phyloP scores from a whole-genome alignment of 257 asterid genomes.

The Lantana camara region DNA sequence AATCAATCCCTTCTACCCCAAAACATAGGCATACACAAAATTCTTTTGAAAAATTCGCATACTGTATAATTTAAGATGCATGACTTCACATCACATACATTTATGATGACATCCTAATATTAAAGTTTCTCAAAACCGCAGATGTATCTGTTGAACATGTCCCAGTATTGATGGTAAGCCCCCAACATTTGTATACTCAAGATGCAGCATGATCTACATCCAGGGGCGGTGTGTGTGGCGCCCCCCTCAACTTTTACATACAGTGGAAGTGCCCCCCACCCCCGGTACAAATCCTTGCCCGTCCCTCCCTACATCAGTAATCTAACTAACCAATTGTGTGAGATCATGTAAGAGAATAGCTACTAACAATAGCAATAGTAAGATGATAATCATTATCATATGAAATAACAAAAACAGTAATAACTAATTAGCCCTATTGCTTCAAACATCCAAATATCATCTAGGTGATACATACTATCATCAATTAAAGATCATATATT shows the following conservation, averaged over 20 bases:
- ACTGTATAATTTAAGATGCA: background rate
- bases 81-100: background rate
- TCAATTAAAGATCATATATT: background rate
- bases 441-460: background rate
- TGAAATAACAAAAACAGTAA: background rate
- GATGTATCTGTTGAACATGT: background rate
- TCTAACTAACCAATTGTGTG: constrained; percentile 1
- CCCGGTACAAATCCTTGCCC: no score
- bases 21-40: background rate
- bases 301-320: no score
- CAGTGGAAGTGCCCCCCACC: no score
- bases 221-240: no score
- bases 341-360: background rate
- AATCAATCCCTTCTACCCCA: background rate
- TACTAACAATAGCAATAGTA: background rate
- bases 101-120: background rate
- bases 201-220: background rate
- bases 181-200: background rate
- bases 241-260: no score
- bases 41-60: background rate
- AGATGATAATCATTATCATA: background rate
- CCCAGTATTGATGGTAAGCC: background rate
- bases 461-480: background rate
- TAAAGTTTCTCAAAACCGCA: background rate
- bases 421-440: background rate